Base-by-base conservation (phyloP, 352 stramenopile species). In the Globisporangium abappressorium region DNA sequence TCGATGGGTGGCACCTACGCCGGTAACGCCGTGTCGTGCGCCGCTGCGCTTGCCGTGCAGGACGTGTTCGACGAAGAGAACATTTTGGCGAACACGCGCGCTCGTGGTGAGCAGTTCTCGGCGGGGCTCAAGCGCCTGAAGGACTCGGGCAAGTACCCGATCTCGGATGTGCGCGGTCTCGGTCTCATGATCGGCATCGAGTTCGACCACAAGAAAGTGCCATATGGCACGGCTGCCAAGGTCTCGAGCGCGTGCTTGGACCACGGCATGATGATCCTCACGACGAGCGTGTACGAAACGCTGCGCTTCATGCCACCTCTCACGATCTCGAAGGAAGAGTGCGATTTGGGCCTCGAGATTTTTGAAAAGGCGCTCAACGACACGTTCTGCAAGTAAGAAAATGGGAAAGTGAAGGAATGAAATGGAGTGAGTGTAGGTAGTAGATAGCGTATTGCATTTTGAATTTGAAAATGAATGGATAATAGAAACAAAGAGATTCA, bases 1-100 rank as follows among this genome's bases (percentile, higher is more conserved):
- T 97, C 89, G n/a, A 96, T 98, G 81, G 94, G 92, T 28, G 93
- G 92, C 24, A 98, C 94, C 1, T 98, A 97, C 75, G 89, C 87
- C 24, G 93, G 89, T 26, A 98, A 98, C 73, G 85, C 92, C 7
- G 84, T 98, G 12, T 81, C 92, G 22, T 98, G 92, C 70, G 92
- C 91, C 41, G 93, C 92, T 55, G 94, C 94, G 8, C 84, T 97
- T 68, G 92, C 92, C 2, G 95, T 73, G 8, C 76, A 92, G 78
- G 79, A 97, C 30, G 90, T 91, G 20, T 95, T 98, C 55, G 70
- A 85, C 9, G 85, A 98, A 64, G 94, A 98, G 70, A 88, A 92
- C 53, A 65, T 98, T 11, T 70, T 98, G 11, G 86, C 85, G 51
- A 97, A 98, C 77, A 90, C 85, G 11, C 72, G 68, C 28, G 68